Evolutionary conservation across 2,329 filamentous ascomycete species (phyloP).

Genomic region (Thelonectria olida): DNA sequence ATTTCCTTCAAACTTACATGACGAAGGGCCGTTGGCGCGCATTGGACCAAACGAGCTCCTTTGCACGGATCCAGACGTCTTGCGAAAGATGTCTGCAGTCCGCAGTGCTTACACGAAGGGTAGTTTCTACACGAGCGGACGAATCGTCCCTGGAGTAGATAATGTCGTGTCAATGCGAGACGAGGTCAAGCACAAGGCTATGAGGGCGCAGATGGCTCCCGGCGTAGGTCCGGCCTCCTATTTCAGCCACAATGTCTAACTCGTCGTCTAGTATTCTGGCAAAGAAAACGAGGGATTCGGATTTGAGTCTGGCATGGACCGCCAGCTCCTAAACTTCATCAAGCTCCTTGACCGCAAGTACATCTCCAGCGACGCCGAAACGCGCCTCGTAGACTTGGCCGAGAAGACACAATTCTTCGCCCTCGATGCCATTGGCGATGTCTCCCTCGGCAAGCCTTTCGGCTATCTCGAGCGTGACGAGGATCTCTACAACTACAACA

Average conservation of each 20-base stretch:
- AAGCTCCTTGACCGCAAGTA: constrained; percentile 59
- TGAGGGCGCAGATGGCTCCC: constrained; percentile 55
- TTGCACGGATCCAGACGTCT: constrained; percentile 50
- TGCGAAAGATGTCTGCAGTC: constrained; percentile 49
- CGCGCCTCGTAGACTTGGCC: constrained; percentile 56
- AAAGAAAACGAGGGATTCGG: constrained; percentile 57
- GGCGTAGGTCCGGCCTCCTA: constrained; percentile 44
- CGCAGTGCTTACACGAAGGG: constrained; percentile 49
- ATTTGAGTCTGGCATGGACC: constrained; percentile 52
- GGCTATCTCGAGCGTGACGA: constrained; percentile 59
- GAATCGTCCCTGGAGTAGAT: constrained; percentile 62
- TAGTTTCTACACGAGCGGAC: constrained; percentile 58
- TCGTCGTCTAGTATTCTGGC: constrained; percentile 55
- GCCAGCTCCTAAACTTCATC: constrained; percentile 51
- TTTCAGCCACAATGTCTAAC: background rate
- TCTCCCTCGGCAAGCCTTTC: constrained; percentile 62
- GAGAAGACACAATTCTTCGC: constrained; percentile 62
- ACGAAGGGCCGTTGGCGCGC: constrained; percentile 47
- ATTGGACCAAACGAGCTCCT: constrained; percentile 54
- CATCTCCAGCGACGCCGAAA: constrained; percentile 46
- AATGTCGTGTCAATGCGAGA: constrained; percentile 62
- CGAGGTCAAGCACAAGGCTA: constrained; percentile 54
- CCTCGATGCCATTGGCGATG: constrained; percentile 62
- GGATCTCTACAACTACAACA: constrained; percentile 57
- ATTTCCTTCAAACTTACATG: background rate